Base-by-base conservation (phyloP, 1,284 basidiomycete genomes). In the Marasmius tenuissimus region DNA sequence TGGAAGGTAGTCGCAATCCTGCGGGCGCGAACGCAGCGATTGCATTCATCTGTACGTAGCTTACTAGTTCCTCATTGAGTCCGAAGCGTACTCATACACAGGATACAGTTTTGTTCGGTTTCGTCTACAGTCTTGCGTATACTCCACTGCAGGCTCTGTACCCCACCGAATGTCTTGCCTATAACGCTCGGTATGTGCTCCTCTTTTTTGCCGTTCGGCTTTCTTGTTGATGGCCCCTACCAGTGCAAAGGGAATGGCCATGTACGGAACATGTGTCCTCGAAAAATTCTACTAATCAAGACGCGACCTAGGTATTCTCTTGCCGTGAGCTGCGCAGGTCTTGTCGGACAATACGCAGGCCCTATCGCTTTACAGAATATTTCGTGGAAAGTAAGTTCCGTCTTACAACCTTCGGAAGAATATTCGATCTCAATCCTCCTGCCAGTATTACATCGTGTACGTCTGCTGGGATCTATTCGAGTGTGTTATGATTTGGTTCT, bases 121-220 rank as follows among this genome's bases (percentile, higher is more conserved):
- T 81, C 60, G 75, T 81, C 37, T 81, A 76, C 69, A 80, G 78
- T 61, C 73, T 81, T 54, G 73, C 79, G 10, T 84, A 84, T 67
- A 83, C 82, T 6, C 84, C 83, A 5, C 71, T 83, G 18, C 83
- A 87, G 70, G 85, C 81, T 3, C 69, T 86, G 9, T 83, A 85
- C 62, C 84, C 86, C 0, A 79, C 81, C 20, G 85, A 87, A 65
- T 82, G 81, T 62, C 73, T 86, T 34, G 75, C 81, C 60, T 85
- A 82, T 56, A 84, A 82, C 61, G 81, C 83, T 52, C 78, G 84
- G 77, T 78, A 62, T 56, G 69, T 35, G 37, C 4, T 11, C 34
- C 34, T 38, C n/a, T n/a, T 56, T 33, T 27, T 38, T 33, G n/a
- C 27, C 10, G 33, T 48, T 38, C 12, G n/a, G 6, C 35, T 48